Percentiles rank a stretch among this genome's conserved stretches.
These are phyloP conservation scores for Mycosphaerella sp. DNA, from an alignment of 2,329 filamentous ascomycete genomes.

Conservation along the genomic window DNA sequence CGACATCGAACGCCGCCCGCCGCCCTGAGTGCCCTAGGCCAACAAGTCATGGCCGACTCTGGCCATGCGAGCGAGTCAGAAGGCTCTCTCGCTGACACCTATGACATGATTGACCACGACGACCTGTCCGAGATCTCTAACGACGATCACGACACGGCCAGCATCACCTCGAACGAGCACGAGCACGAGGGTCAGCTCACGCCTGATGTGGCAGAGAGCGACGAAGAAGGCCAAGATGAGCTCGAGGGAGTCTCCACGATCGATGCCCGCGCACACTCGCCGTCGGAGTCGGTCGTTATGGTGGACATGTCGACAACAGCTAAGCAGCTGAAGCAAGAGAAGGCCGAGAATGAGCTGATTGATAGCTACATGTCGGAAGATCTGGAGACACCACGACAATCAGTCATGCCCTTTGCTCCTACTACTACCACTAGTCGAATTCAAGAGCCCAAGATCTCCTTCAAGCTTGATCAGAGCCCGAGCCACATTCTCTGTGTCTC, in stretches of 20 bases:
- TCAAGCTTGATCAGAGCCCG: background rate
- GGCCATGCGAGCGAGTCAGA: conserved; percentile 17
- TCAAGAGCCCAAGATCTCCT: background rate
- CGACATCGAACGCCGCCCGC: conserved; percentile 27
- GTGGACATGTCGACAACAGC: conserved; percentile 7
- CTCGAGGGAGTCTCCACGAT: conserved; percentile 10
- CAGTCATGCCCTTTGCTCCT: conserved; percentile 16
- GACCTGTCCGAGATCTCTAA: conserved; percentile 31
- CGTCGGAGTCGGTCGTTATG: background rate
- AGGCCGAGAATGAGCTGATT: conserved; percentile 24
- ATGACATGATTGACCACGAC: conserved; percentile 31
- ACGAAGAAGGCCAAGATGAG: conserved; percentile 14
- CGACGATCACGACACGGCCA: conserved; percentile 32
- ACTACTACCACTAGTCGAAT: background rate
- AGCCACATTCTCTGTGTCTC: conserved; percentile 21
- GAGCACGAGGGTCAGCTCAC: conserved; percentile 19
- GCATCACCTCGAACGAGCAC: conserved; percentile 25
- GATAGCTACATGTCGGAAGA: conserved; percentile 30
- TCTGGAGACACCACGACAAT: conserved; percentile 32
- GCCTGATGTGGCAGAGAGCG: conserved; percentile 15
- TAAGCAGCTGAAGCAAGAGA: conserved; percentile 18
- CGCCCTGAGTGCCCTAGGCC: conserved; percentile 28
- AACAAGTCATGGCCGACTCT: conserved; percentile 22
- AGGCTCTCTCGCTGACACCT: conserved; percentile 26
- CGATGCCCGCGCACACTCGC: conserved; percentile 1